Percentiles rank a stretch among this genome's conserved stretches.
phyloP scores from a whole-genome alignment of 768 basidiomycete genomes.

The Leccinum variicolor region DNA sequence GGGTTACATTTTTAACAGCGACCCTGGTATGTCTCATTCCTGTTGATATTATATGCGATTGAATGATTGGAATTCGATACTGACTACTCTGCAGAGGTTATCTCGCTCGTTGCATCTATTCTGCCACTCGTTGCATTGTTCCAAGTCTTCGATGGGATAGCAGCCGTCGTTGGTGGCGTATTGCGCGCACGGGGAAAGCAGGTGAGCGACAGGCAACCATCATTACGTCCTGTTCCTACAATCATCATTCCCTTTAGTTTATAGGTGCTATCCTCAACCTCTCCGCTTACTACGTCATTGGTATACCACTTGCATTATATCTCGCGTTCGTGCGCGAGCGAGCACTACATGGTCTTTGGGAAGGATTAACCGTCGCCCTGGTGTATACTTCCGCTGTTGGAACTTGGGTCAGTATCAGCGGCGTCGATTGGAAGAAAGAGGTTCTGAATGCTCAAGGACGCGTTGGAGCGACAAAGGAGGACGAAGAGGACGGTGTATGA shows the following conservation, averaged over 20 bases:
- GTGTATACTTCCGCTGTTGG: constrained; percentile 59
- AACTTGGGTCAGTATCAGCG: constrained; percentile 45
- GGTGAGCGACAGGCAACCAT: constrained; percentile 27
- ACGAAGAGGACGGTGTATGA: constrained; percentile 14
- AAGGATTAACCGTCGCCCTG: constrained; percentile 71
- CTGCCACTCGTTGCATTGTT: constrained; percentile 74
- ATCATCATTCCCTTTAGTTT: constrained; percentile 37
- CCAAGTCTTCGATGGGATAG: constrained; percentile 82
- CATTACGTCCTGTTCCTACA: not conserved
- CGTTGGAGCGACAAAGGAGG: constrained; percentile 40
- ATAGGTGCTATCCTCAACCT: constrained; percentile 62
- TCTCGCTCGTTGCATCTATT: constrained; percentile 51
- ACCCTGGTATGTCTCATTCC: constrained; percentile 42
- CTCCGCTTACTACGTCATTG: constrained; percentile 77
- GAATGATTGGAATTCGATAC: not conserved
- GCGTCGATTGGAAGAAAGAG: constrained; percentile 72
- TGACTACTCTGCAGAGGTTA: constrained; percentile 38
- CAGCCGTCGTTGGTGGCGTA: constrained; percentile 69
- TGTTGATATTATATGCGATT: not conserved
- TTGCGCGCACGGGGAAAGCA: constrained; percentile 83
- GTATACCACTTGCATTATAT: constrained; percentile 79
- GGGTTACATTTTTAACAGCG: constrained; percentile 73
- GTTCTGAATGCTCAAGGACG: constrained; percentile 14
- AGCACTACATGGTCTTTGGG: constrained; percentile 77
- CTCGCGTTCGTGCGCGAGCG: constrained; percentile 61